Percentiles rank a stretch among this genome's conserved stretches.
Conservation (phyloP, 148 eudicot species). For the Amaranthus hypochondriacus region DNA sequence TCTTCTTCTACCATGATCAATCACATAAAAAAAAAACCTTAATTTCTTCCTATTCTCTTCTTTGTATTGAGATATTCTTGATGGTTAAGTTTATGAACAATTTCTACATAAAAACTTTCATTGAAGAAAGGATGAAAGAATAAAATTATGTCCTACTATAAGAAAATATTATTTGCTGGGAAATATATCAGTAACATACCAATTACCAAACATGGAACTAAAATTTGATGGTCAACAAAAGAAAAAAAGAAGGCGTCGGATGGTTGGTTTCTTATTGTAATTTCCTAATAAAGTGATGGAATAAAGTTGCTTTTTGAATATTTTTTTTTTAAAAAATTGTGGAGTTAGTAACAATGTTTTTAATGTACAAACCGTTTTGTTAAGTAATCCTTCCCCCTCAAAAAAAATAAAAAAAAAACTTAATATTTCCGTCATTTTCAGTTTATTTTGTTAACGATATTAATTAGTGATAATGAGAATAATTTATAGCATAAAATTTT, state of each 20-base stretch:
- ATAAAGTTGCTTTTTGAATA: slow-evolving; percentile 14
- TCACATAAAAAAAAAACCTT: slow-evolving; percentile 1
- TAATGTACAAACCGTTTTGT: neutral
- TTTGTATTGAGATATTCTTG: neutral
- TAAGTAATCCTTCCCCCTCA: no score
- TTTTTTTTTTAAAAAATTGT: neutral
- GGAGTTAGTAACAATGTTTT: slow-evolving; percentile 8
- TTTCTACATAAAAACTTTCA: slow-evolving; percentile 4
- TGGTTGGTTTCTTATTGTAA: slow-evolving; percentile 22
- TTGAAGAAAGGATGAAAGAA: neutral
- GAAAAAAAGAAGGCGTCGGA: neutral
- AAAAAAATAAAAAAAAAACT: no score
- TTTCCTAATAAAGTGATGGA: slow-evolving; percentile 17
- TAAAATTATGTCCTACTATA: neutral
- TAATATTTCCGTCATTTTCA: no score
- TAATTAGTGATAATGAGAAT: no score
- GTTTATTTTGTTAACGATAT: no score
- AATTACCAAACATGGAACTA: slow-evolving; percentile 23
- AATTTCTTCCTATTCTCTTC: slow-evolving; percentile 7
- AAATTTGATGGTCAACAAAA: slow-evolving; percentile 22
- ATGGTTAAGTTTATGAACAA: neutral
- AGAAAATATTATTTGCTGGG: neutral
- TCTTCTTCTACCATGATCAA: slow-evolving; percentile 52
- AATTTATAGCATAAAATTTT: no score
- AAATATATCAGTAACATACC: slow-evolving; percentile 11